Percentiles rank a stretch among this genome's conserved stretches.
Evolutionary conservation across 129 eudicot species (phyloP).

Genomic region (Erigeron canadensis): DNA sequence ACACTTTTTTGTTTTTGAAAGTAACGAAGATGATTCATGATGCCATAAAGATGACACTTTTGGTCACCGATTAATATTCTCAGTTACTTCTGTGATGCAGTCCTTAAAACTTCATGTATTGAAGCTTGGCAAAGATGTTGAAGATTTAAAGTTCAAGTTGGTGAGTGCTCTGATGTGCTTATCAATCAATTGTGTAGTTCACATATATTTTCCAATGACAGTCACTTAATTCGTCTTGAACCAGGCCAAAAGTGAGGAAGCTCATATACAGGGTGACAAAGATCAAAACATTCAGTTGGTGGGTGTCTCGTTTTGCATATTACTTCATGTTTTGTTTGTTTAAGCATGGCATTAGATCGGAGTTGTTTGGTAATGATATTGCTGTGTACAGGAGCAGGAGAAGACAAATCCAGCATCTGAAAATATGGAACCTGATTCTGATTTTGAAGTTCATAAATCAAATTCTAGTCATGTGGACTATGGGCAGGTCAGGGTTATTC

Average conservation of each 20-base stretch:
- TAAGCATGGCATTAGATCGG: not conserved
- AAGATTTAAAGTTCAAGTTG: slow-evolving; percentile 62
- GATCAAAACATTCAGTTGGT: slow-evolving; percentile 44
- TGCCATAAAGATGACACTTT: not conserved
- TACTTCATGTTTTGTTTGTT: not conserved
- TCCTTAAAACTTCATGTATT: slow-evolving; percentile 87
- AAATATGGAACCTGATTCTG: slow-evolving; percentile 23
- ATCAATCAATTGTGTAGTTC: slow-evolving; percentile 9
- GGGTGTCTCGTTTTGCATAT: slow-evolving; percentile 18
- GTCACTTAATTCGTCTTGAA: slow-evolving; percentile 27
- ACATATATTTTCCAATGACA: slow-evolving; percentile 3
- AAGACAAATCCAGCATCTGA: slow-evolving; percentile 30
- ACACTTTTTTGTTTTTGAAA: not conserved
- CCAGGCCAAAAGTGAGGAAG: slow-evolving; percentile 56
- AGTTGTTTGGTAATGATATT: slow-evolving; percentile 21
- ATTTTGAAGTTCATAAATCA: slow-evolving; percentile 25
- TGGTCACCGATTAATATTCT: not conserved
- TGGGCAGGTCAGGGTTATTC: slow-evolving; percentile 39
- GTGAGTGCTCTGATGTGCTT: slow-evolving; percentile 39
- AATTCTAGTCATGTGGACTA: slow-evolving; percentile 27
- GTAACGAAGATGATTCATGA: slow-evolving; percentile 13
- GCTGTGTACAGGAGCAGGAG: slow-evolving; percentile 36
- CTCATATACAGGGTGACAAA: slow-evolving; percentile 26
- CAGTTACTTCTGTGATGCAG: slow-evolving; percentile 52
- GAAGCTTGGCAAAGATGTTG: slow-evolving; percentile 67